Evolutionary conservation across 768 basidiomycete species (phyloP).

Genomic region (Holtermanniella nyarrowii): DNA sequence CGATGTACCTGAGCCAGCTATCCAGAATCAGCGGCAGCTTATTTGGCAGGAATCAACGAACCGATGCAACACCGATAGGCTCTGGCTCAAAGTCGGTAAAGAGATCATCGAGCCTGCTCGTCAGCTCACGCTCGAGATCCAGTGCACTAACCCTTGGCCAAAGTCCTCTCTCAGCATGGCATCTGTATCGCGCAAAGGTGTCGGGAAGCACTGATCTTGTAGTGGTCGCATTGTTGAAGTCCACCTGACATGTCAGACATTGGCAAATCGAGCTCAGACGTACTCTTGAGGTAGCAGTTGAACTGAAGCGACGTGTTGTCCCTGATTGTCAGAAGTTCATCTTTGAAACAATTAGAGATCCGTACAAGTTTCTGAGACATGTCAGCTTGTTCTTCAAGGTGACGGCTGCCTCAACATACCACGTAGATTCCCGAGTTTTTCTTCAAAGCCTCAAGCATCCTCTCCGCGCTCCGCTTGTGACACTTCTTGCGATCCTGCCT

Average conservation of each 20-base stretch:
- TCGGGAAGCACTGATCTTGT: slow-evolving; percentile 90
- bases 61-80: slow-evolving; percentile 89
- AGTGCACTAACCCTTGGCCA: slow-evolving; percentile 37
- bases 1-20: slow-evolving; percentile 80
- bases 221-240: slow-evolving; percentile 44
- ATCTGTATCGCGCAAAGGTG: slow-evolving; percentile 66
- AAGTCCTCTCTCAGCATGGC: slow-evolving; percentile 69
- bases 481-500: slow-evolving; percentile 58
- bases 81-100: slow-evolving; percentile 76
- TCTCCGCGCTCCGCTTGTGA: slow-evolving; percentile 68
- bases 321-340: slow-evolving; percentile 46
- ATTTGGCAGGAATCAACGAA: slow-evolving; percentile 39
- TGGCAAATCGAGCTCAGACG: background rate
- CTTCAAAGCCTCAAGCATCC: slow-evolving; percentile 71
- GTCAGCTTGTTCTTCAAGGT: no score
- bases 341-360: no score
- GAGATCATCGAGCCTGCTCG: slow-evolving; percentile 51
- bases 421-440: slow-evolving; percentile 57
- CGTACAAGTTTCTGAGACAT: no score
- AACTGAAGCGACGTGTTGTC: slow-evolving; percentile 70
- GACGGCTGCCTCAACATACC: slow-evolving; percentile 50
- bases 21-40: background rate
- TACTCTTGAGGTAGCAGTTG: slow-evolving; percentile 51
- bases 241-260: slow-evolving; percentile 42
- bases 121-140: slow-evolving; percentile 35